Conservation (phyloP, 2,329 filamentous ascomycete genomes). For the Tolypocladium paradoxum region DNA sequence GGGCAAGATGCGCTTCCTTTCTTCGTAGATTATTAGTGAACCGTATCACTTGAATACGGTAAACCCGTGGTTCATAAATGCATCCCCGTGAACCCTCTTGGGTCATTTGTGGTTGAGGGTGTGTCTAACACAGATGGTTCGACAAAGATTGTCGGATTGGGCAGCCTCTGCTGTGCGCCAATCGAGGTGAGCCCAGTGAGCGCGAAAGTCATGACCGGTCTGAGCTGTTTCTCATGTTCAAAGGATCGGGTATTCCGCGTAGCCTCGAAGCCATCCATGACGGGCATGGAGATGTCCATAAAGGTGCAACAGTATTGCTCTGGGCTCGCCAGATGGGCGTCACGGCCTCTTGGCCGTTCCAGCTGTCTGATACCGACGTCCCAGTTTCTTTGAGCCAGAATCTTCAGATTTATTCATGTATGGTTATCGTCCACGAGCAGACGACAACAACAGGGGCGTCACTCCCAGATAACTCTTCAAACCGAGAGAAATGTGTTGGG, state of each 20-base stretch:
- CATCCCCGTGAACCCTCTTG: background rate
- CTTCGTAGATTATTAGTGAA: background rate
- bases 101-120: no score
- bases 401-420: constrained; percentile 24
- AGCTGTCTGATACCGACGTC: constrained; percentile 10
- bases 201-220: constrained; percentile 34
- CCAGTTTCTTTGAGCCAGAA: constrained; percentile 17
- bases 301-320: constrained; percentile 14
- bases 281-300: constrained; percentile 42
- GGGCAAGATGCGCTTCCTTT: no score
- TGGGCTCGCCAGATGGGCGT: constrained; percentile 9
- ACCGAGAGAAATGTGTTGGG: constrained; percentile 6
- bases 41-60: background rate
- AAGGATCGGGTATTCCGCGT: constrained; percentile 34
- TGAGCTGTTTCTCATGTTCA: constrained; percentile 27
- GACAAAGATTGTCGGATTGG: background rate
- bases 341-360: constrained; percentile 17
- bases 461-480: background rate
- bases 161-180: constrained; percentile 21
- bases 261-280: constrained; percentile 37
- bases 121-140: background rate
- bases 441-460: constrained; percentile 14
- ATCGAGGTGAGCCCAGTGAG: constrained; percentile 38
- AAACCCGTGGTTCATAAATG: background rate
- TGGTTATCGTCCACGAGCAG: constrained; percentile 26